Conservation (phyloP, 2,329 filamentous ascomycete genomes). For the Cordyceps cicadae region DNA sequence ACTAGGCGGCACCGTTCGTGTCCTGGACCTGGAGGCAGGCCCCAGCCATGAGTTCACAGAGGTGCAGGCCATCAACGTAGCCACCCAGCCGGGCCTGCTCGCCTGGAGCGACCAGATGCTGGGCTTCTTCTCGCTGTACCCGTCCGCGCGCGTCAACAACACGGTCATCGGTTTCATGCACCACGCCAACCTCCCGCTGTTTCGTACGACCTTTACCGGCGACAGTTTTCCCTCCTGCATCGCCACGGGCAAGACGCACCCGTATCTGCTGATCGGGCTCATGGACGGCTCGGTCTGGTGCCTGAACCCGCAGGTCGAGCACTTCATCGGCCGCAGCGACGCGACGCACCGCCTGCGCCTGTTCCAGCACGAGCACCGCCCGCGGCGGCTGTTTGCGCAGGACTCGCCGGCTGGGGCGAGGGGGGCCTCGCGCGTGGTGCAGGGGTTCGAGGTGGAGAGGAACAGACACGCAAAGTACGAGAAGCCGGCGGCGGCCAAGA, state of each 20-base stretch:
- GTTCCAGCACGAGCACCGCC: conserved; percentile 47
- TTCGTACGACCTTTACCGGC: conserved; percentile 42
- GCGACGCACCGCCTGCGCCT: conserved; percentile 30
- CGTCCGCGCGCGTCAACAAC: conserved; percentile 44
- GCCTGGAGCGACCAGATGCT: conserved; percentile 48
- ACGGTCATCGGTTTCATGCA: conserved; percentile 46
- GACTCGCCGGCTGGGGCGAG: conserved; percentile 25
- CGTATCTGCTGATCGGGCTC: conserved; percentile 45
- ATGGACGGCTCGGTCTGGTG: conserved; percentile 46
- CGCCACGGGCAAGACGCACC: conserved; percentile 41
- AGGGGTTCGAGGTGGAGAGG: conserved; percentile 42
- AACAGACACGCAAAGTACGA: conserved; percentile 39
- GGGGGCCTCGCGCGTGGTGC: conserved; percentile 42
- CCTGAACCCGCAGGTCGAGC: conserved; percentile 30
- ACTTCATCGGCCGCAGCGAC: conserved; percentile 27
- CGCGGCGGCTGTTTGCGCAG: conserved; percentile 22
- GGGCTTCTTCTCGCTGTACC: conserved; percentile 45
- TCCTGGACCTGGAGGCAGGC: conserved; percentile 41
- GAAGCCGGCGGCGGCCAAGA: conserved; percentile 26
- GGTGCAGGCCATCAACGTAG: conserved; percentile 41
- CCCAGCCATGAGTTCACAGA: conserved; percentile 47
- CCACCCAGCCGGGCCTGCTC: conserved; percentile 45
- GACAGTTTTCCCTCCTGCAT: conserved; percentile 44
- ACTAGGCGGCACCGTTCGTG: conserved; percentile 43
- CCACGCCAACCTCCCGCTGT: conserved; percentile 43